Base-by-base conservation (phyloP, 495 filamentous ascomycete genomes). In the Hypoxylon lienhwacheense region DNA sequence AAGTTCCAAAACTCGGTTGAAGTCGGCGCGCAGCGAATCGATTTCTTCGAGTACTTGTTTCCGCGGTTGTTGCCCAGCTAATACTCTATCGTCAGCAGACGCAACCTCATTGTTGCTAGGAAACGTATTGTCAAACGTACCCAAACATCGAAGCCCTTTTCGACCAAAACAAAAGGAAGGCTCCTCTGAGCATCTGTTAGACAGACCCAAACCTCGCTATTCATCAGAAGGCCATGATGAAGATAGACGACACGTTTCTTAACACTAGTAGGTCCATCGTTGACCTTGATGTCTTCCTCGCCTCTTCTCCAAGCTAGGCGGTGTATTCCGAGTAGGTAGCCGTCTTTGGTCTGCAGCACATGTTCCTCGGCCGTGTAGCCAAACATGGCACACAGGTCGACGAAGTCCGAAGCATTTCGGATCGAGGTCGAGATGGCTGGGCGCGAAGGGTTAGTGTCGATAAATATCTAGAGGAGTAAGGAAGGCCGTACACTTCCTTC, bases 21-120 rank as follows among this genome's bases (percentile, higher is more conserved):
- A 5, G 81, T 82, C 0, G 93, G 91, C 4, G 90, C 84, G 43
- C 73, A 78, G 29, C 82, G 74, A 26, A 88, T 78, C 0, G 84
- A 92, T 68, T 97, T 98, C 69, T 97, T 98, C 21, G 90, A 93
- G 69, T 98, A 98, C 64, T 98, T 98, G 76, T 98, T 98, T 16
- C 93, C 93, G 5, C 93, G 82, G 64, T 98, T 98, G 61, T 98
- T 98, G 12, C 93, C 93, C 46, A 97, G 74, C 86, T 89, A 47
- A 53, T 39, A 34, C 15, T 10, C 19, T 11, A 49, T 32, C 16
- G 15, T 59, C 24, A 56, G 51, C 29, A 49, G 31, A 20, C 7
- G 2, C 14, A 24, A 32, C 4, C 19, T 17, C 7, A 14, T 31
- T n/a, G 14, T 7, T 12, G 15, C n/a, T 21, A 1, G 5, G 24